These are phyloP conservation scores for Vicia sativa DNA, from an alignment of 306 rosid genomes.

Conservation along the genomic window DNA sequence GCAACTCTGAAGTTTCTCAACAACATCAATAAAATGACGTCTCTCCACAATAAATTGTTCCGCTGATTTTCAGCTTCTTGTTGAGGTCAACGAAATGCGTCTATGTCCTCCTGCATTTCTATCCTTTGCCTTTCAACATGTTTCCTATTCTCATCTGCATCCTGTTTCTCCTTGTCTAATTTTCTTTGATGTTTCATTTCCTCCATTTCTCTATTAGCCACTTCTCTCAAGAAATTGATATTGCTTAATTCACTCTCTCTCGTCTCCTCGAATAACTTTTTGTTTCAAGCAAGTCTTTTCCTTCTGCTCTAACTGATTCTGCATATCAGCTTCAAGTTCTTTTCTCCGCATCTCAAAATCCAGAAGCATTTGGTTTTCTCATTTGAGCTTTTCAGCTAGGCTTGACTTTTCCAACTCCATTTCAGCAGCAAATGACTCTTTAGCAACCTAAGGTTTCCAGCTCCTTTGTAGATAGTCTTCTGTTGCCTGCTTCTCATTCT, in stretches of 20 bases:
- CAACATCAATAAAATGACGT: conserved; percentile 64
- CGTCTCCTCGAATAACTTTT: conserved; percentile 73
- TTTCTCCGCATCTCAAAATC: conserved; percentile 70
- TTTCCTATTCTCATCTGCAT: conserved; percentile 64
- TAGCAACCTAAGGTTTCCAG: conserved; percentile 70
- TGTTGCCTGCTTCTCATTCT: conserved; percentile 61
- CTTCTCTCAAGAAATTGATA: conserved; percentile 75
- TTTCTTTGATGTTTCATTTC: conserved; percentile 75
- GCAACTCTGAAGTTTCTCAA: conserved; percentile 73
- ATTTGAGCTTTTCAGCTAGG: conserved; percentile 65
- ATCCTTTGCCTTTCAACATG: conserved; percentile 73
- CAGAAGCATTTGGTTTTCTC: conserved; percentile 77
- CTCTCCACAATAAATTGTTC: conserved; percentile 80
- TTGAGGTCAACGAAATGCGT: conserved; percentile 77
- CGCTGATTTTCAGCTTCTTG: conserved; percentile 70
- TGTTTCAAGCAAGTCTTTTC: conserved; percentile 66
- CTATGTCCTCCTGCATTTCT: conserved; percentile 86
- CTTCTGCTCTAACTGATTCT: conserved; percentile 75
- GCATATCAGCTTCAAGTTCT: conserved; percentile 85
- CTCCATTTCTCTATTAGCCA: conserved; percentile 85
- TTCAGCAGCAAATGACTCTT: conserved; percentile 76
- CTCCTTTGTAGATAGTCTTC: conserved; percentile 68
- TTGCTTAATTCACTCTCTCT: conserved; percentile 69
- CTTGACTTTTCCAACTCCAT: conserved; percentile 76
- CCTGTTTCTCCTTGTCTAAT: conserved; percentile 77